Base-by-base conservation (phyloP, 352 stramenopile species). In the Aphanomyces cochlioides region DNA sequence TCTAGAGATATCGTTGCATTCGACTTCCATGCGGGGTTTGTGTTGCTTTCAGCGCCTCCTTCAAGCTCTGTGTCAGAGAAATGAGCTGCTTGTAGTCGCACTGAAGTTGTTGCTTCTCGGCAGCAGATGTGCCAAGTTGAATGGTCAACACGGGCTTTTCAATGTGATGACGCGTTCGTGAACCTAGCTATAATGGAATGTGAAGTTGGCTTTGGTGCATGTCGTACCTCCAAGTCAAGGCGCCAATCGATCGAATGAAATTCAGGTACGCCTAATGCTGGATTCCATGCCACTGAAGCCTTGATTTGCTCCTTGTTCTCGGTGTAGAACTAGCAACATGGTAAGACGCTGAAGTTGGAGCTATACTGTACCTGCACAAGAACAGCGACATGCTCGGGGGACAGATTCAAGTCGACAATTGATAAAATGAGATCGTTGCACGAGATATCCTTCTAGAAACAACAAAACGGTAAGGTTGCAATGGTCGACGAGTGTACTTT, bases 171-270 rank as follows among this genome's bases (percentile, higher is more conserved):
- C 79, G 73, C 61, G 88, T 84, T 10, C 85, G 84, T 21, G 82
- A 89, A 1, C 78, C 82, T 15, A 93, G 66, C 85, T 93, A 41
- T 8, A 43, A 57, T 10, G 1, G 12, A 19, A 12, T 53, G 10
- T 7, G 39, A 38, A 12, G 53, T 34, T 1, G 41, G 7, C n/a
- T 36, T 2, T 59, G 56, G 15, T 5, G 41, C 6, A 4, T 41
- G 7, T n/a, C 58, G 2, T 34, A 92, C 85, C 81, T 93, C 85
- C 15, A 93, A 70, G 60, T 93, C 85, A 53, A 93, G 81, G n/a
- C 85, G 81, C 85, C 85, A 93, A 66, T 91, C 81, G 54, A 93
- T 74, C 34, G 79, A 82, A 15, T 73, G 78, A 64, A 90, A 93
- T 28, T 77, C 74, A 7, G 85, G 78, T 8, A 90, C 57, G 38